Percentiles rank a stretch among this genome's conserved stretches.
phyloP scores from a whole-genome alignment of 2,329 filamentous ascomycete genomes.

The Decorospora gaudefroyi region DNA sequence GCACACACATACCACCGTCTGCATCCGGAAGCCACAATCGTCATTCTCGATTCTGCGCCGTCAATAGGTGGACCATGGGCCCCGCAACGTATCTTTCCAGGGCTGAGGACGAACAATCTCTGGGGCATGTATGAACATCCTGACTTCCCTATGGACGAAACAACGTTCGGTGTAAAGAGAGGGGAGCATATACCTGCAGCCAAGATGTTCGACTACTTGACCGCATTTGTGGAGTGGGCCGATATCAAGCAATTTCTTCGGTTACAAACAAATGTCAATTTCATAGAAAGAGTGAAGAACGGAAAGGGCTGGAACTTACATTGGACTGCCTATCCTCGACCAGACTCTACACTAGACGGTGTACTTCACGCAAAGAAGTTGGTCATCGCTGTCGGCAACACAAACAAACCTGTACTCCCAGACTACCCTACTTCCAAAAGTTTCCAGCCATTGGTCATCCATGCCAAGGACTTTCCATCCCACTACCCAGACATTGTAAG shows the following conservation, averaged over 20 bases:
- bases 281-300: constrained; percentile 51
- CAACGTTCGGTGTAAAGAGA: constrained; percentile 46
- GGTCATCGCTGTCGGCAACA: constrained; percentile 65
- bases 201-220: constrained; percentile 61
- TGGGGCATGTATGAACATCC: constrained; percentile 49
- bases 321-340: constrained; percentile 9
- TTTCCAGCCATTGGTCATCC: constrained; percentile 62
- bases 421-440: constrained; percentile 54
- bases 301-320: constrained; percentile 29
- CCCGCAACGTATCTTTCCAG: constrained; percentile 48
- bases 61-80: constrained; percentile 52
- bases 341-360: constrained; percentile 32
- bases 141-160: constrained; percentile 45
- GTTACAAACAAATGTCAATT: constrained; percentile 57
- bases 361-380: constrained; percentile 53
- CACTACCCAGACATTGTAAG: constrained; percentile 45
- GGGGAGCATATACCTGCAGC: constrained; percentile 64
- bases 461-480: constrained; percentile 58
- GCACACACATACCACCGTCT: constrained; percentile 54
- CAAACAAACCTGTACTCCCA: constrained; percentile 62
- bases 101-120: constrained; percentile 53
- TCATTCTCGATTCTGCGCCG: constrained; percentile 50
- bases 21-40: constrained; percentile 46
- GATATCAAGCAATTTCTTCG: constrained; percentile 56
- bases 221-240: constrained; percentile 47